Percentiles rank a stretch among this genome's conserved stretches.
These are phyloP conservation scores for Phyllostachys edulis DNA, from an alignment of 176 grass and related monocot species.

Conservation along the genomic window DNA sequence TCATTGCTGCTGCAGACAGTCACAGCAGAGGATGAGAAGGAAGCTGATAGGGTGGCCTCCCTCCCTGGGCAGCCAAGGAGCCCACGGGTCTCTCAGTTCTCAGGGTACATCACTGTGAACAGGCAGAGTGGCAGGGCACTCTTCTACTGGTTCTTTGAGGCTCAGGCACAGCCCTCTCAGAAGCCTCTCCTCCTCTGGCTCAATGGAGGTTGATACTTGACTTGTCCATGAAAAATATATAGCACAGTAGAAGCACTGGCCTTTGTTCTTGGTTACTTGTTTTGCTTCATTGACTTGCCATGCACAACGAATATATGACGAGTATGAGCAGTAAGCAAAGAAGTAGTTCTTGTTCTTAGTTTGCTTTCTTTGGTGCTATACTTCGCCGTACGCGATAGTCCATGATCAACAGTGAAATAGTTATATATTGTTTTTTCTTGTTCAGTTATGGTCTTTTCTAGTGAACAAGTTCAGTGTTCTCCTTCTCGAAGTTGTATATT, in stretches of 20 bases:
- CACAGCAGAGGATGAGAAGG: neutral
- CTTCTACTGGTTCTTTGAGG: constrained; percentile 90
- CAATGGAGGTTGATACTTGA: constrained; percentile 59
- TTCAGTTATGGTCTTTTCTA: neutral
- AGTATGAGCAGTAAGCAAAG: neutral
- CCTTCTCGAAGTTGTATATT: neutral
- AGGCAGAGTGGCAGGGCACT: constrained; percentile 54
- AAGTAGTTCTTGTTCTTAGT: neutral
- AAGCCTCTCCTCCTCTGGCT: constrained; percentile 92
- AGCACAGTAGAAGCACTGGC: neutral
- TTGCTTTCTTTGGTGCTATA: neutral
- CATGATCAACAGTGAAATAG: neutral
- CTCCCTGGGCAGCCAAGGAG: constrained; percentile 52
- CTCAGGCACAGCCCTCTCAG: constrained; percentile 43
- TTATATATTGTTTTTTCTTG: neutral
- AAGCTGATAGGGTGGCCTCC: constrained; percentile 42
- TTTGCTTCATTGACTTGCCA: constrained; percentile 7
- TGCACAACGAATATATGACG: neutral
- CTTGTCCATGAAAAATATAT: neutral
- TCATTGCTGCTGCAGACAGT: constrained; percentile 18
- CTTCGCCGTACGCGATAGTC: neutral
- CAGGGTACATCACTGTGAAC: constrained; percentile 59
- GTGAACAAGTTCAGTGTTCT: neutral
- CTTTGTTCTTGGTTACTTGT: neutral
- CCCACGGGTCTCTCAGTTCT: constrained; percentile 47